A percentile compares a stretch with the other conserved stretches of the same genome.
Evolutionary conservation across 257 asterid genomes (phyloP).

Genomic region (Hygrophila difformis): DNA sequence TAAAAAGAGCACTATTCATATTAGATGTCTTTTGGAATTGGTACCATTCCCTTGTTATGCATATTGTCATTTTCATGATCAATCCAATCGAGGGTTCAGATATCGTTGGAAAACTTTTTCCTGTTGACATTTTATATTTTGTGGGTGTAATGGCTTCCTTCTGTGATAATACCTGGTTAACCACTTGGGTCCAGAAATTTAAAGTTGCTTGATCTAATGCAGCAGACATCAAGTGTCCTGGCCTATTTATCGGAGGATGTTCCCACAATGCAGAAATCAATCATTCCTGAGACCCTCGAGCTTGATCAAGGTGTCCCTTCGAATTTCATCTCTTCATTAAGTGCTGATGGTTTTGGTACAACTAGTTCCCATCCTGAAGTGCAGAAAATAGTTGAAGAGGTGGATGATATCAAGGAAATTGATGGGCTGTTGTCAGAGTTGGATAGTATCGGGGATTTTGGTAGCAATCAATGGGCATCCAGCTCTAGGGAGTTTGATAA

Average conservation of each 20-base stretch:
- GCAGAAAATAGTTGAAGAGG: slow-evolving; percentile 43
- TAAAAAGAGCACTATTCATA: too few species aligned
- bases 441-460: slow-evolving; percentile 74
- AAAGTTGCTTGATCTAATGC: background rate
- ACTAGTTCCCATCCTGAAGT: slow-evolving; percentile 27
- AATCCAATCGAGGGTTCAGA: too few species aligned
- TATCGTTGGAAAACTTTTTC: too few species aligned
- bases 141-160: background rate
- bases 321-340: slow-evolving; percentile 31
- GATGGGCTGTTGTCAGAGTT: slow-evolving; percentile 61
- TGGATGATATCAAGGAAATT: slow-evolving; percentile 56
- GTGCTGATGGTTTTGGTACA: slow-evolving; percentile 29
- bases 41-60: too few species aligned
- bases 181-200: background rate
- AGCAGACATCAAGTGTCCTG: background rate
- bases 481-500: slow-evolving; percentile 28
- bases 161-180: background rate
- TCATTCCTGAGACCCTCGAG: slow-evolving; percentile 34
- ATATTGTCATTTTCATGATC: too few species aligned
- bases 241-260: slow-evolving; percentile 16
- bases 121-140: too few species aligned
- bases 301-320: slow-evolving; percentile 24
- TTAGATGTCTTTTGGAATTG: too few species aligned
- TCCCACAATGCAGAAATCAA: slow-evolving; percentile 18
- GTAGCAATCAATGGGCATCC: slow-evolving; percentile 27